Evolutionary conservation across 495 filamentous ascomycete species (phyloP).

Genomic region (Neurospora sp.): DNA sequence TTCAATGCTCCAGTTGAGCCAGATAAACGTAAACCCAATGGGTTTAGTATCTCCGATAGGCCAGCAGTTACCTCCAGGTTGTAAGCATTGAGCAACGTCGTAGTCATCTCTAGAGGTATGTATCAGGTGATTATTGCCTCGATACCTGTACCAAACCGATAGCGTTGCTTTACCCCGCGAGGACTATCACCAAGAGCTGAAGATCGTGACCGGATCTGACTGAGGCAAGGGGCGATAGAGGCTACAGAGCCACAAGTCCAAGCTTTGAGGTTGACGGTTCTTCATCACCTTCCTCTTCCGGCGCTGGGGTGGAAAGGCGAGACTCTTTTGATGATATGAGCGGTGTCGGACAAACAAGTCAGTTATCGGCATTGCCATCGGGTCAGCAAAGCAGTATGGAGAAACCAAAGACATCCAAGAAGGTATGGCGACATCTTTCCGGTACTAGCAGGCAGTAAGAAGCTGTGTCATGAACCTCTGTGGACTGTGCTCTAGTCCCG

Average conservation of each 20-base stretch:
- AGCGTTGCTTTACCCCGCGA: neutral
- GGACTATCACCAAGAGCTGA: neutral
- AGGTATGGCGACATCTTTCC: neutral
- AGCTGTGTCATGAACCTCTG: neutral
- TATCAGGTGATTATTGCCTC: neutral
- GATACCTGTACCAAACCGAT: neutral
- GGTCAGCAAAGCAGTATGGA: neutral
- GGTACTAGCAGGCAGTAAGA: neutral
- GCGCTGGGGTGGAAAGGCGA: neutral
- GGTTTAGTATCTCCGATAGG: neutral
- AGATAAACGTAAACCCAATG: neutral
- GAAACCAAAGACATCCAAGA: neutral
- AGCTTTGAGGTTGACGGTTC: accelerated
- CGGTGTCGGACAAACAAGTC: neutral
- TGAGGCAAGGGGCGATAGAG: neutral
- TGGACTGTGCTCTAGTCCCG: neutral
- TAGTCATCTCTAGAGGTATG: too few relatives aligned
- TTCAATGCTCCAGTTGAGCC: accelerated
- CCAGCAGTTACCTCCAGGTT: neutral
- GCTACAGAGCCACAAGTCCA: neutral
- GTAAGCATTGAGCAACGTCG: neutral
- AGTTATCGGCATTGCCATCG: neutral
- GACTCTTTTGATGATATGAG: neutral
- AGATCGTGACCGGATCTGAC: neutral
- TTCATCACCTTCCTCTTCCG: neutral